phyloP scores from a whole-genome alignment of 768 basidiomycete species.

The Galerina sulciceps region DNA sequence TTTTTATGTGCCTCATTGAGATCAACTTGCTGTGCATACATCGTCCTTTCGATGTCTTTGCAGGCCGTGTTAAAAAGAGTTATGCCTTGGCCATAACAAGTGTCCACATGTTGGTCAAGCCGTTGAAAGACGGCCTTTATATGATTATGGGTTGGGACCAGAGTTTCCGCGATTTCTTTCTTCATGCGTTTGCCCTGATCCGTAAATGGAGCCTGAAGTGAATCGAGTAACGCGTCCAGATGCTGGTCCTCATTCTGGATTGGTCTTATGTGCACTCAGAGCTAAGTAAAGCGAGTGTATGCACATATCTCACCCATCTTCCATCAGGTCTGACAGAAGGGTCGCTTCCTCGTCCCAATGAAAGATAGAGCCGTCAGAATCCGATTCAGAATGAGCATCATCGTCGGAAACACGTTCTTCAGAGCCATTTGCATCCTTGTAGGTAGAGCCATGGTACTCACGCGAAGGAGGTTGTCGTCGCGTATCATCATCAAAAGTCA shows the following conservation, averaged over 20 bases:
- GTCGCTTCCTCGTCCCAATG: slow-evolving; percentile 59
- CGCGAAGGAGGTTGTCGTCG: neutral
- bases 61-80: slow-evolving; percentile 58
- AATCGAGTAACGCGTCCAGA: slow-evolving; percentile 40
- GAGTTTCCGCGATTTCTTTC: slow-evolving; percentile 43
- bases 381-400: slow-evolving; percentile 24
- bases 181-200: slow-evolving; percentile 40
- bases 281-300: slow-evolving; percentile 15
- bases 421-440: slow-evolving; percentile 9
- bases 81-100: slow-evolving; percentile 44
- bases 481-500: slow-evolving; percentile 4
- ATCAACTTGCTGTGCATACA: slow-evolving; percentile 47
- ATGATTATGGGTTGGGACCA: slow-evolving; percentile 53
- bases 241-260: slow-evolving; percentile 32
- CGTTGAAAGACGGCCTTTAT: slow-evolving; percentile 43
- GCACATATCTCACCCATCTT: slow-evolving; percentile 38
- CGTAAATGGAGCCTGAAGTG: slow-evolving; percentile 46
- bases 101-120: slow-evolving; percentile 43
- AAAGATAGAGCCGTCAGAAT: slow-evolving; percentile 39
- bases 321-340: slow-evolving; percentile 51
- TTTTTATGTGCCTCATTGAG: slow-evolving; percentile 40
- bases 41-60: slow-evolving; percentile 52
- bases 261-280: slow-evolving; percentile 23
- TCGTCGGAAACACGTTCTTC: slow-evolving; percentile 16
- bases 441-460: slow-evolving; percentile 6